Evolutionary conservation across 768 basidiomycete species (phyloP), one percentile per base, ranked within the genome.

Genomic region (Boletus vermiculosoides): DNA sequence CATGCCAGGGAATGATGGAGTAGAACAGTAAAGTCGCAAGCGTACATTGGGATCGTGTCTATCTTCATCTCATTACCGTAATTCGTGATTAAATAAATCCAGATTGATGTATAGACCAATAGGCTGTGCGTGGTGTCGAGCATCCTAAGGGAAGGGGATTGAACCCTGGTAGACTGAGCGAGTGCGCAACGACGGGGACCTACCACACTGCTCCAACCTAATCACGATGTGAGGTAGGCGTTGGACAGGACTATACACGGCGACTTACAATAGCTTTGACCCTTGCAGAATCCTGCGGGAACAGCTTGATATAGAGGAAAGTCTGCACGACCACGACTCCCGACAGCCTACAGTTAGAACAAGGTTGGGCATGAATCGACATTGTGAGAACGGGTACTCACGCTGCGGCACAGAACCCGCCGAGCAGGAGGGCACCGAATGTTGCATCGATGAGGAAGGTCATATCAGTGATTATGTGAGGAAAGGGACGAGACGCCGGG

Each of bases 31-130:
- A 40, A 52, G 30, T 47, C 7, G 41, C 20, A 44, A 23, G 56
- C 58, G n/a, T 56, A 82, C 83, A 75, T 74, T 16, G 80, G 76
- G 47, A 83, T 78, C 16, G 52, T 65, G 55, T 82, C 77, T 36
- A 80, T 76, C 31, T 66, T 70, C 2, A 52, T 47, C 4, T 52
- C 52, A 9, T 77, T 57, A 0, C 82, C 82, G 41, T 74, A 83
- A 56, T 77, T 66, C 0, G 56, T 50, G 53, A 84, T 78, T 3
- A 83, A 63, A 55, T 77, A 78, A 13, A 71, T 71, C 75, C 78
- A 78, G 42, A 80, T 63, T 1, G 78, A 73, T 22, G 66, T 53
- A 47, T 71, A 73, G 39, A 81, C 72, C 57, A 80, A 67, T 10
- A 71, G 52, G 1, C 77, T 78, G 56, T 81, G 80, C 4, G 62